Percentiles rank a stretch among this genome's conserved stretches.
Conservation (phyloP, 352 stramenopile genomes). For the Phytophthora constricta region DNA sequence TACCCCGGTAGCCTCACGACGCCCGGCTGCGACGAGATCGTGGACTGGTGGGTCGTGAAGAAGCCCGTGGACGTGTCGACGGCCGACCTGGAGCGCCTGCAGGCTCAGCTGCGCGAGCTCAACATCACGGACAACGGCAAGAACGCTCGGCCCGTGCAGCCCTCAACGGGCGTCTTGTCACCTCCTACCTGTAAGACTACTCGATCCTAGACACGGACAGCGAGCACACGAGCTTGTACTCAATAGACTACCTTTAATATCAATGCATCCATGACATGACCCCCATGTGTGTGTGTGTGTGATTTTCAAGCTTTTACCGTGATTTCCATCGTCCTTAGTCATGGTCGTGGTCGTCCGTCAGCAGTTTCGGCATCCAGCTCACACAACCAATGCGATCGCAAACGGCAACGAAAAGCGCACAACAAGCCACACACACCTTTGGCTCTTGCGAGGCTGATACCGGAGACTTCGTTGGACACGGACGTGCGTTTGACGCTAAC, state of each 20-base stretch:
- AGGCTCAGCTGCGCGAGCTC: conserved; percentile 22
- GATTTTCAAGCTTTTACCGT: too few relatives aligned
- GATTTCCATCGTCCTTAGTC: too few relatives aligned
- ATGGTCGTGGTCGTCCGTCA: too few relatives aligned
- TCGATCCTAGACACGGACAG: neutral
- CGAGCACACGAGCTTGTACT: neutral
- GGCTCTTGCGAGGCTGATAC: too few relatives aligned
- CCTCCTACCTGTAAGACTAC: neutral
- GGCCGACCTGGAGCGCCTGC: conserved; percentile 31
- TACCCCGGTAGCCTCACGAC: conserved; percentile 61
- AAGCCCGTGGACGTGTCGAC: conserved; percentile 43
- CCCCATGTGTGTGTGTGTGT: too few relatives aligned
- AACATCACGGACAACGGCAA: conserved; percentile 36
- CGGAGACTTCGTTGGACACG: too few relatives aligned
- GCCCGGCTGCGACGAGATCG: conserved; percentile 48
- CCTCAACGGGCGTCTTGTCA: conserved; percentile 33
- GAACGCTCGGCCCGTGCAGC: conserved; percentile 38
- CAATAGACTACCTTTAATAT: neutral
- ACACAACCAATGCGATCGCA: too few relatives aligned
- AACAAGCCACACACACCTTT: too few relatives aligned
- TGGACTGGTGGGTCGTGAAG: conserved; percentile 62
- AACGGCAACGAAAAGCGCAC: too few relatives aligned
- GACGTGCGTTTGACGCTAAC: too few relatives aligned
- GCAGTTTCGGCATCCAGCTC: too few relatives aligned
- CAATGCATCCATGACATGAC: neutral